Percentiles rank a stretch among this genome's conserved stretches.
Evolutionary conservation across 768 basidiomycete species (phyloP).

Genomic region (Suillus alpinus): DNA sequence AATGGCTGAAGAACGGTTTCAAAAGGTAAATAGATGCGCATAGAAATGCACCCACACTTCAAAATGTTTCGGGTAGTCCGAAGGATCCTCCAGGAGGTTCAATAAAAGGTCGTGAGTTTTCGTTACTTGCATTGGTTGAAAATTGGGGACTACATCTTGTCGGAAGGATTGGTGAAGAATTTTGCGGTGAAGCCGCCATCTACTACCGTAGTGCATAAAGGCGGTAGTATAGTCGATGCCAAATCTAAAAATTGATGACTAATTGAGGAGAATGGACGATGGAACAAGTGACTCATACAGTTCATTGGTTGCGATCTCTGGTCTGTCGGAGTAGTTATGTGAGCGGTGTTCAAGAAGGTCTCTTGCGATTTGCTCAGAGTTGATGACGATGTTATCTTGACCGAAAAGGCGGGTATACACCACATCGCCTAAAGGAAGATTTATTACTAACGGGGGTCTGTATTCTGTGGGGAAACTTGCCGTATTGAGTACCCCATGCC

Average conservation of each 20-base stretch:
- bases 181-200: slow-evolving; percentile 16
- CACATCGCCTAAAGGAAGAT: slow-evolving; percentile 3
- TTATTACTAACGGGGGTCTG: not conserved
- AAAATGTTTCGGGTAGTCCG: not conserved
- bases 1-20: not conserved
- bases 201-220: slow-evolving; percentile 12
- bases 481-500: not conserved
- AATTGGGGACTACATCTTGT: slow-evolving; percentile 3
- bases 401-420: slow-evolving; percentile 6
- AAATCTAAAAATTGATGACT: not conserved
- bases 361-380: slow-evolving; percentile 11
- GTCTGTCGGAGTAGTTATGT: slow-evolving; percentile 10
- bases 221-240: slow-evolving; percentile 8
- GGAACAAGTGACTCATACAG: slow-evolving; percentile 6
- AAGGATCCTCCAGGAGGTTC: not conserved
- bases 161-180: slow-evolving; percentile 13
- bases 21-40: not conserved
- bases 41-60: not conserved
- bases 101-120: not conserved
- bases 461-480: not conserved
- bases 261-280: not conserved
- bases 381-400: slow-evolving; percentile 11
- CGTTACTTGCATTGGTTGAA: slow-evolving; percentile 2
- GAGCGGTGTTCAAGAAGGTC: slow-evolving; percentile 13
- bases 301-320: slow-evolving; percentile 2